Evolutionary conservation across 2,329 filamentous ascomycete species (phyloP).

Genomic region (Xylaria sp.): DNA sequence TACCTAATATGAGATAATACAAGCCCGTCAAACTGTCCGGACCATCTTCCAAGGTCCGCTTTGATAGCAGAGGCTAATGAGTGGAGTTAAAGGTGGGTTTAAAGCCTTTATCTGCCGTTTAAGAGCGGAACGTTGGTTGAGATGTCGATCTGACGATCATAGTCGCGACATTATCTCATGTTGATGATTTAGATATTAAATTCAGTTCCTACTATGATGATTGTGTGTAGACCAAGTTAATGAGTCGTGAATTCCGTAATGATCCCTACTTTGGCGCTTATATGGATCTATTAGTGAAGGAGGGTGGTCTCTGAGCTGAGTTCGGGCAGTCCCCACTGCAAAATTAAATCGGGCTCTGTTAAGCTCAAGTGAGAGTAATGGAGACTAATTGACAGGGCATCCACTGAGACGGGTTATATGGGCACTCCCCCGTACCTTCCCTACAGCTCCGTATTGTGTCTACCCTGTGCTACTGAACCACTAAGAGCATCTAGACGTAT

Average conservation of each 20-base stretch:
- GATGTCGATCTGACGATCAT: slow-evolving; percentile 48
- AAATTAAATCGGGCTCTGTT: no score
- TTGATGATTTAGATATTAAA: not conserved
- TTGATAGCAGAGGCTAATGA: slow-evolving; percentile 17
- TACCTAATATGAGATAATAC: slow-evolving; percentile 6
- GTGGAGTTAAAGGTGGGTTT: slow-evolving; percentile 27
- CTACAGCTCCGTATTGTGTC: slow-evolving; percentile 18
- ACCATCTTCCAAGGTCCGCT: not conserved
- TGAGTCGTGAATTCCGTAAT: slow-evolving; percentile 15
- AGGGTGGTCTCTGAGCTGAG: not conserved
- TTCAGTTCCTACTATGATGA: not conserved
- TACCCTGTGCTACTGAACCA: not conserved
- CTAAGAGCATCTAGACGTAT: slow-evolving; percentile 11
- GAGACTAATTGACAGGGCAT: no score
- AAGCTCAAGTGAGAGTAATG: no score
- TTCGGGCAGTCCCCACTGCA: no score
- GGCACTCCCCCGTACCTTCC: no score
- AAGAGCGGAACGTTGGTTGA: slow-evolving; percentile 33
- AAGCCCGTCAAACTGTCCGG: slow-evolving; percentile 25
- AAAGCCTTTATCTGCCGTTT: slow-evolving; percentile 19
- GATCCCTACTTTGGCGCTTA: not conserved
- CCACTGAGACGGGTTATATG: no score
- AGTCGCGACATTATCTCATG: slow-evolving; percentile 36
- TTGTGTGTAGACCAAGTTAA: not conserved
- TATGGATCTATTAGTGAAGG: slow-evolving; percentile 18